Percentiles rank a stretch among this genome's conserved stretches.
Conservation (phyloP, 805 yeast species). For the Millerago galiae region DNA sequence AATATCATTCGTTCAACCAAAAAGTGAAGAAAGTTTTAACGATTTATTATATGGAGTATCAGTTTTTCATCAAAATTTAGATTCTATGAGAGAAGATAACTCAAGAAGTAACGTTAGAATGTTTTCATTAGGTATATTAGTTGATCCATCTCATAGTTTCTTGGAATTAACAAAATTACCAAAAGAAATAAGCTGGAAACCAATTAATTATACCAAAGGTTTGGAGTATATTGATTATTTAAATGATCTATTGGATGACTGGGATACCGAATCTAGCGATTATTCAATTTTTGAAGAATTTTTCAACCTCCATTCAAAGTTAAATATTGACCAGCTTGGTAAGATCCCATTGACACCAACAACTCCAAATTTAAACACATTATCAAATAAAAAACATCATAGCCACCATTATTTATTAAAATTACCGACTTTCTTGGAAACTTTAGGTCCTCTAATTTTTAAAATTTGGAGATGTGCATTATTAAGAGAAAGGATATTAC, state of each 20-base stretch:
- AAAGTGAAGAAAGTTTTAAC: constrained; percentile 11
- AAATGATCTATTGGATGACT: constrained; percentile 21
- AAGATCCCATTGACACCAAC: constrained; percentile 17
- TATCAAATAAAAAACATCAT: constrained; percentile 6
- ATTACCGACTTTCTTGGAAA: constrained; percentile 40
- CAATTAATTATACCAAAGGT: constrained; percentile 34
- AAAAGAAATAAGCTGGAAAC: constrained; percentile 30
- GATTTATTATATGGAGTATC: constrained; percentile 42
- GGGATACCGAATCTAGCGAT: constrained; percentile 17
- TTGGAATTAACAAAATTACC: constrained; percentile 10
- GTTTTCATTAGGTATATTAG: constrained; percentile 59
- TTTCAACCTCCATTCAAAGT: constrained; percentile 14
- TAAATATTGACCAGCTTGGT: constrained; percentile 9
- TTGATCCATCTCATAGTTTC: constrained; percentile 33
- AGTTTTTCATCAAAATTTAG: constrained; percentile 41
- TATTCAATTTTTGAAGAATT: constrained; percentile 20
- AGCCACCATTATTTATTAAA: constrained; percentile 39
- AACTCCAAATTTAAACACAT: constrained; percentile 1
- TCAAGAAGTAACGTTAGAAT: constrained; percentile 45
- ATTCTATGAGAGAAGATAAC: constrained; percentile 27
- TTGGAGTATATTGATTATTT: constrained; percentile 37
- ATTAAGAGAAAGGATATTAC: constrained; percentile 47
- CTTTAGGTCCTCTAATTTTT: constrained; percentile 61
- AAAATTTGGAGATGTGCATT: constrained; percentile 58
- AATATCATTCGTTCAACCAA: constrained; percentile 42